phyloP scores from a whole-genome alignment of 495 filamentous ascomycete species.

The Daldinia childiae region DNA sequence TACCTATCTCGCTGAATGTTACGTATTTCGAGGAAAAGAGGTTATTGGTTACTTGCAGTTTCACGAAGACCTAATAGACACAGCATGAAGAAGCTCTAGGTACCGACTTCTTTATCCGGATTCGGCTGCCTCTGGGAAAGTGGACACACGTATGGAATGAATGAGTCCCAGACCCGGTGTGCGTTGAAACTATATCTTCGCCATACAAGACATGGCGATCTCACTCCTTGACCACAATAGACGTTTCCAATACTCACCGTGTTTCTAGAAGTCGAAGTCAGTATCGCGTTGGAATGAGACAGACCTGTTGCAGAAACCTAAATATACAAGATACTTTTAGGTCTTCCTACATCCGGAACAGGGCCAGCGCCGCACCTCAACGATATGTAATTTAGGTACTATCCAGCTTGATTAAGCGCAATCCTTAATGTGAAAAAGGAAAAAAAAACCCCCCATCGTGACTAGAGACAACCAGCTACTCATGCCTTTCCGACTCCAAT shows the following conservation, averaged over 20 bases:
- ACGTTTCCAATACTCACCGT: slow-evolving; percentile 12
- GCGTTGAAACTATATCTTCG: background rate
- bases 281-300: slow-evolving; percentile 17
- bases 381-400: too few relatives aligned
- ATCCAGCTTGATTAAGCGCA: background rate
- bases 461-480: background rate
- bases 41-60: background rate
- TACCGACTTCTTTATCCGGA: slow-evolving; percentile 21
- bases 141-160: slow-evolving; percentile 9
- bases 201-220: slow-evolving; percentile 10
- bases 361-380: background rate
- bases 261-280: slow-evolving; percentile 4
- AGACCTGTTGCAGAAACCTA: slow-evolving; percentile 16
- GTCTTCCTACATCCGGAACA: background rate
- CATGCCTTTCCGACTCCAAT: background rate
- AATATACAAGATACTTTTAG: background rate
- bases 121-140: slow-evolving; percentile 23
- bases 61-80: background rate
- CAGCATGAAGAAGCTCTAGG: background rate
- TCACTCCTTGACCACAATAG: slow-evolving; percentile 14
- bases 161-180: background rate
- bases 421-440: background rate
- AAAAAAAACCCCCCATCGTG: background rate
- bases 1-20: background rate
- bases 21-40: background rate